Percentiles rank a stretch among this genome's conserved stretches.
phyloP scores from a whole-genome alignment of 225 moss, liverwort and hornwort genomes.

The Polytrichum formosum region DNA sequence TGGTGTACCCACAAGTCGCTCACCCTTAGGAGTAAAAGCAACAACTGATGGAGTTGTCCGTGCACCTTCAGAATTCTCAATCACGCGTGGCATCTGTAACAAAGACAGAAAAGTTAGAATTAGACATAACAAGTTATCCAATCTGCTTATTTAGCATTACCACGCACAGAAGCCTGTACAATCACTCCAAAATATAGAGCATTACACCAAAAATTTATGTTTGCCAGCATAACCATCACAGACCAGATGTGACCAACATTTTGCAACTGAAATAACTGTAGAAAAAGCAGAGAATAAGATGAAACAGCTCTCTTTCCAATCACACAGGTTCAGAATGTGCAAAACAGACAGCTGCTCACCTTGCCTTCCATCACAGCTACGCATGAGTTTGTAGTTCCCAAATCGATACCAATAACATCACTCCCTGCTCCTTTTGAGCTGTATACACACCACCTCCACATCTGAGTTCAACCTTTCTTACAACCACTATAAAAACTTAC shows the following conservation, averaged over 20 bases:
- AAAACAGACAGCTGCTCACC: conserved; percentile 12
- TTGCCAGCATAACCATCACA: too few species aligned
- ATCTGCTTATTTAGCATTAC: too few species aligned
- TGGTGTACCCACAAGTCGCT: conserved; percentile 54
- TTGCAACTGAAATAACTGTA: too few species aligned
- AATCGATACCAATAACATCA: conserved; percentile 61
- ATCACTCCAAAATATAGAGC: too few species aligned
- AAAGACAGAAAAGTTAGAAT: not conserved
- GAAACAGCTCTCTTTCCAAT: too few species aligned
- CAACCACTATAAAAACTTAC: too few species aligned
- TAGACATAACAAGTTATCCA: too few species aligned
- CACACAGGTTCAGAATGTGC: too few species aligned
- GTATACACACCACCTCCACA: not conserved
- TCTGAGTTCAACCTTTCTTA: not conserved
- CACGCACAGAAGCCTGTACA: too few species aligned
- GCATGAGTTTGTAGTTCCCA: conserved; percentile 64
- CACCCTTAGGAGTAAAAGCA: conserved; percentile 48
- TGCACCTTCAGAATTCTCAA: conserved; percentile 50
- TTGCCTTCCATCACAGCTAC: conserved; percentile 60
- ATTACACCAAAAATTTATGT: too few species aligned
- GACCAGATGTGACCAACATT: too few species aligned
- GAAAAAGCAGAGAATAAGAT: too few species aligned
- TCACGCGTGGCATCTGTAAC: conserved; percentile 40
- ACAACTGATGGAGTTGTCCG: conserved; percentile 58
- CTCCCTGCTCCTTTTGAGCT: conserved; percentile 53